A percentile compares a stretch with the other conserved stretches of the same genome.
Conservation (phyloP, 1,139 yeast genomes). For the Geotrichum phurueaensis region DNA sequence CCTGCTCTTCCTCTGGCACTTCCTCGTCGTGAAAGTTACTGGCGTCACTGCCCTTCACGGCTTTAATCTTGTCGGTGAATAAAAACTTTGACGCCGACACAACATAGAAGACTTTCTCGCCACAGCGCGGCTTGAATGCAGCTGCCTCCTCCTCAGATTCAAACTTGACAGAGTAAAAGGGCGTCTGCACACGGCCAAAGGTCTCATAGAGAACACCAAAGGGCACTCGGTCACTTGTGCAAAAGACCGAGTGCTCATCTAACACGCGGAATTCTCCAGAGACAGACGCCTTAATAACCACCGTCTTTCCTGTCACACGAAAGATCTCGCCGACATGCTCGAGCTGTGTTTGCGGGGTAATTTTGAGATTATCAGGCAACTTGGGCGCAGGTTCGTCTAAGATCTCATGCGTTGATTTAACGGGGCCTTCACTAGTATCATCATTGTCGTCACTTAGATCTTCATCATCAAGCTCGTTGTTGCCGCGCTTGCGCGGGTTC, state of each 20-base stretch:
- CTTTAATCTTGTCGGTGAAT: constrained; percentile 65
- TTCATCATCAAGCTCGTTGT: constrained; percentile 18
- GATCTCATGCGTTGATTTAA: constrained; percentile 71
- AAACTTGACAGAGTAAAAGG: constrained; percentile 72
- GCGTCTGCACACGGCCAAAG: constrained; percentile 84
- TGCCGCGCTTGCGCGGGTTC: constrained; percentile 16
- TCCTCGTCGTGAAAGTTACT: constrained; percentile 94
- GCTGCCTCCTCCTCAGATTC: constrained; percentile 47
- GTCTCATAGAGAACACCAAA: constrained; percentile 86
- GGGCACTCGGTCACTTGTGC: constrained; percentile 64
- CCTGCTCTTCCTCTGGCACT: constrained; percentile 85
- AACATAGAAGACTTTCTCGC: constrained; percentile 63
- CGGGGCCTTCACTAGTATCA: constrained; percentile 46
- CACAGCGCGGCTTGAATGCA: constrained; percentile 44
- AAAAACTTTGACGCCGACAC: constrained; percentile 76
- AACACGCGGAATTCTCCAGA: constrained; percentile 85
- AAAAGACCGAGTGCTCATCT: constrained; percentile 74
- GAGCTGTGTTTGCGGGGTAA: constrained; percentile 57
- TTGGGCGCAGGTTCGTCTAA: constrained; percentile 61
- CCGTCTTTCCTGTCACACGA: constrained; percentile 64
- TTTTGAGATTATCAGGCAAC: constrained; percentile 59
- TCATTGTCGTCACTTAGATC: constrained; percentile 19
- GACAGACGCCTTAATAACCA: constrained; percentile 63
- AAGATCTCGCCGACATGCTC: constrained; percentile 68
- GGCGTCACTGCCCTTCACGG: constrained; percentile 84